Base-by-base conservation (phyloP, 108 stramenopile genomes). In the Skeletonema costatum region DNA sequence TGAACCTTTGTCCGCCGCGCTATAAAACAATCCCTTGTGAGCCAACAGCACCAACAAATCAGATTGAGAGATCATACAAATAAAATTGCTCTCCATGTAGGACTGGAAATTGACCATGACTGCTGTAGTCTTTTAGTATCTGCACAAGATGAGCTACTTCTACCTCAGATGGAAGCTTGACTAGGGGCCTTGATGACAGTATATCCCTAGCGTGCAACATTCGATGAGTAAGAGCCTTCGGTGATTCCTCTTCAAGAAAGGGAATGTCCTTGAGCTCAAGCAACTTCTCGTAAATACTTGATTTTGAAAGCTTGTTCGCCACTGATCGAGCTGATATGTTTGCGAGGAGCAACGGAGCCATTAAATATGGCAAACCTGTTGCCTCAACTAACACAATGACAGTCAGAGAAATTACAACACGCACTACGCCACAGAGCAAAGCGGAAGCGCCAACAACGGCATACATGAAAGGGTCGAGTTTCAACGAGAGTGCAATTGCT, bases 361-460 rank as follows among this genome's bases (percentile, higher is more conserved):
- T 66, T 17, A 90, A 88, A 70, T 87, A 93, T 73, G 92, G 90
- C 74, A 89, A 82, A 76, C 94, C 90, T 35, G 92, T 90, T 25
- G 93, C 93, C 17, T 87, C 86, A 46, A 94, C 95, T 67, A 96
- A 72, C 1, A 96, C 64, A 51, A 96, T 94, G 17, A 91, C 90
- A 9, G 92, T 93, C 60, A 96, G 77, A 42, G 85, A 87, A 66
- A 96, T 96, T 25, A 92, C 92, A 90, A 96, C 91, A 46, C 95
- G 83, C 21, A 90, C 90, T 78, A 94, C 89, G 3, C 95, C 93
- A 14, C 91, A 90, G 11, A 93, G 76, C 33, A 88, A 71, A 11
- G 93, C 90, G 0, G 95, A 93, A 11, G 90, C 93, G 0, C 95
- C 95, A 68, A 96, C 84, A 33, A 96, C 74, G 1, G 93, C 85